These are phyloP conservation scores for Plasmodium reichenowi DNA, from an alignment of 169 alveolate genomes.

Conservation along the genomic window DNA sequence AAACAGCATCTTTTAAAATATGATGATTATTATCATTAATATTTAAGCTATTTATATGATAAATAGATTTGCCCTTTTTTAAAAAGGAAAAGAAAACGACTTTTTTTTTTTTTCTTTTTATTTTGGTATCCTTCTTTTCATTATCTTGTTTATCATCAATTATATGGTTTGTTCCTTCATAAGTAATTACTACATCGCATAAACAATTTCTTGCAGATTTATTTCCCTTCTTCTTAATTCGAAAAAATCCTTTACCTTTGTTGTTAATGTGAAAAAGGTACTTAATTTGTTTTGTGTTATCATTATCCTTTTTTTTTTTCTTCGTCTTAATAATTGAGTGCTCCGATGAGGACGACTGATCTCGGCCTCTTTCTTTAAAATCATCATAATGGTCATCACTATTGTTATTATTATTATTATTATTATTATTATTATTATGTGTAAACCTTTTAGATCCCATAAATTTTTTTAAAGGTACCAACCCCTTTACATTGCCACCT, in stretches of 20 bases:
- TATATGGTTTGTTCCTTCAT: background rate
- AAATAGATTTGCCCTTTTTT: slow-evolving; percentile 20
- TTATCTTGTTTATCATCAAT: background rate
- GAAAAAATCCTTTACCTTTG: slow-evolving; percentile 47
- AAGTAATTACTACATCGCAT: slow-evolving; percentile 12
- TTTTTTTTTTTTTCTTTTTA: background rate
- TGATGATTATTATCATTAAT: background rate
- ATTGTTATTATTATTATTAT: too few species aligned
- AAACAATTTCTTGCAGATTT: slow-evolving; percentile 8
- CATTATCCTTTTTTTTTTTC: too few species aligned
- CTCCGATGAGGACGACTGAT: too few species aligned
- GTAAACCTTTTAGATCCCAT: too few species aligned
- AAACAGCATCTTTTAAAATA: too few species aligned
- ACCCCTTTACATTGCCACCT: too few species aligned
- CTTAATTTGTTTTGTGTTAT: too few species aligned
- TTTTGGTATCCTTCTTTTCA: background rate
- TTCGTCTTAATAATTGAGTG: background rate
- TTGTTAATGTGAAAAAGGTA: slow-evolving; percentile 35
- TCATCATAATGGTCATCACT: too few species aligned
- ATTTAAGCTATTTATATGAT: slow-evolving; percentile 10
- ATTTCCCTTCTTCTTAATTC: slow-evolving; percentile 7
- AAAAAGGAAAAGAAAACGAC: slow-evolving; percentile 45
- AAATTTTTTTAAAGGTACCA: too few species aligned
- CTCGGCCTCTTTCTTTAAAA: too few species aligned
- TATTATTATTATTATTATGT: too few species aligned